Evolutionary conservation across 768 basidiomycete genomes (phyloP), one percentile per base, ranked within the genome.

Genomic region (Pleurotus salmoneostramineus): DNA sequence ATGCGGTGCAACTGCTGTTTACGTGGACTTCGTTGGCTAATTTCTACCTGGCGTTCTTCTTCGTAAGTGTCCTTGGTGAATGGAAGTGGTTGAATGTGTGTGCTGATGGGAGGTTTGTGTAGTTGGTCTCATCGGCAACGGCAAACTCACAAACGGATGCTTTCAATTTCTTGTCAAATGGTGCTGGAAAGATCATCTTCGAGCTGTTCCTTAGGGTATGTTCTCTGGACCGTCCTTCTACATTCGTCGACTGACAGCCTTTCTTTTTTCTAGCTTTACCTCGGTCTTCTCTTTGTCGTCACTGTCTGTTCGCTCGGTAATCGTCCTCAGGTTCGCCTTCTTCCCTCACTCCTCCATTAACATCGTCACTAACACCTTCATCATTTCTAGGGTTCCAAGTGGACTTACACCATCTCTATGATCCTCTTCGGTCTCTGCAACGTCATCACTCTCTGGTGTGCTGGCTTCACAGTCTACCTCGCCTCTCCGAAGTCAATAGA

Each of bases 1-100:
- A 96, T 64, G 85, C 87, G 1, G 63, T 95, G 32, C 91, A 95
- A 63, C 85, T 98, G 21, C 43, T 97, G 56, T 97, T 98, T 72
- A 90, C 94, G 11, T 98, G 95, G 95, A 95, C 94, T 6, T 84
- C 88, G 12, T 76, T 96, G 45, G 95, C 92, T 34, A 96, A 95
- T 70, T 97, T 94, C 74, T 97, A 93, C 69, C 79, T 96, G 52
- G 91, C 93, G 43, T 95, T 95, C 78, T 95, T 91, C 82, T 95
- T 95, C 72, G 89, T 92, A 64, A 73, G 89, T 78, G 14, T 48
- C 59, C n/a, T 64, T 44, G 46, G 12, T 51, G 65, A 66, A 37
- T 1, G 31, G 6, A 34, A 3, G 8, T 6, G 7, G 21, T n/a
- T 51, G 33, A 27, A 42, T 8, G 40, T 17, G 15, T 34, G 52